Evolutionary conservation across 2,329 filamentous ascomycete genomes (phyloP), one percentile per base, ranked within the genome.

Genomic region (Curvularia hawaiiensis): DNA sequence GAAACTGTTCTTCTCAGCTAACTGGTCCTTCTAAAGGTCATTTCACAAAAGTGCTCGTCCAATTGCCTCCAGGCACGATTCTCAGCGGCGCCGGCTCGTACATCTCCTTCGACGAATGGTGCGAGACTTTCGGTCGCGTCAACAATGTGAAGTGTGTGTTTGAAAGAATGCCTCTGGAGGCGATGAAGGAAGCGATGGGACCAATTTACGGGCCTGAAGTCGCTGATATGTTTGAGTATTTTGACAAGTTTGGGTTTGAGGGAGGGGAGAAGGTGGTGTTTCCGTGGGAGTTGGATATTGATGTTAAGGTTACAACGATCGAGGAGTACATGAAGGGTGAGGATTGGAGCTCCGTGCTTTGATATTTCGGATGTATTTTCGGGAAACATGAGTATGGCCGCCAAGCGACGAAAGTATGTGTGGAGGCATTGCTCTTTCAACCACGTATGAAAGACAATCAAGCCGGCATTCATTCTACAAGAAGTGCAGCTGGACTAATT

Each of bases 241-340:
- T 75, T 53, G 67, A 69, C 16, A 68, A 75, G 44, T 77, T 70
- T 61, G 76, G 76, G 2, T 78, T 75, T 54, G 70, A 76, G 62
- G 75, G 75, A 0, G 60, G 70, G 0, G 73, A 77, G 55, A 62
- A 62, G 40, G 63, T 75, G 8, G 58, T 77, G 2, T 67, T 71
- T 58, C 70, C 72, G 9, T 66, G 64, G 62, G 63, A 70, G 46
- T 54, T 66, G 26, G 64, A 56, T 1, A 53, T 69, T 2, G 52
- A 65, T 12, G 60, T 70, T 18, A 58, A 58, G 39, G 50, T 54
- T 18, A 70, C 64, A 22, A 65, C 65, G 1, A 54, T 71, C 38
- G 65, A 69, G 47, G 70, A 73, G 44, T 71, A 71, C 38, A 58
- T 73, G 35, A 59, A 62, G 56, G 50, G 49, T 1, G 56, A 67